Evolutionary conservation across 2,329 filamentous ascomycete species (phyloP).

Genomic region (Huntiella decipiens): DNA sequence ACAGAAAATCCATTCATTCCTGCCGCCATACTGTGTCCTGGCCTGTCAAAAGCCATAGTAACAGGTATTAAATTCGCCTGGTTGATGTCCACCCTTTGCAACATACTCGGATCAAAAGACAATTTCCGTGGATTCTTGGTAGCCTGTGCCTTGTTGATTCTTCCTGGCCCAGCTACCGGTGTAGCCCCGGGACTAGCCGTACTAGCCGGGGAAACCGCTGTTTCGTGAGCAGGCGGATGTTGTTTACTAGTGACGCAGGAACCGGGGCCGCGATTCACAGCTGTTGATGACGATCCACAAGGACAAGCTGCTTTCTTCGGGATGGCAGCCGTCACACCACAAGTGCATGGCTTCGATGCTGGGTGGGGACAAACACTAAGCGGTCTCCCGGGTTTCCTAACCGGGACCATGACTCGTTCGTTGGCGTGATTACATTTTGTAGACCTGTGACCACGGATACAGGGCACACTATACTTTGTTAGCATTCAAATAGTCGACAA

Average conservation of each 20-base stretch:
- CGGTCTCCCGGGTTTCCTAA: slow-evolving; percentile 53
- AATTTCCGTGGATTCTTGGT: slow-evolving; percentile 22
- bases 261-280: not conserved
- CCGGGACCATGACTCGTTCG: slow-evolving; percentile 49
- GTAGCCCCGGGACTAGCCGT: slow-evolving; percentile 10
- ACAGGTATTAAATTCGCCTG: slow-evolving; percentile 28
- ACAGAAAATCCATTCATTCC: too few relatives aligned
- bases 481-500: not conserved
- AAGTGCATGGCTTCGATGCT: slow-evolving; percentile 39
- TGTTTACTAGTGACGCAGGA: not conserved
- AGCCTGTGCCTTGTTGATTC: slow-evolving; percentile 28
- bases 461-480: slow-evolving; percentile 39
- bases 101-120: slow-evolving; percentile 28
- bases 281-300: slow-evolving; percentile 21
- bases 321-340: slow-evolving; percentile 45
- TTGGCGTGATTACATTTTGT: slow-evolving; percentile 53
- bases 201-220: too few relatives aligned
- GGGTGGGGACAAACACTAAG: slow-evolving; percentile 51
- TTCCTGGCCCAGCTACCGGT: slow-evolving; percentile 19
- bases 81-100: slow-evolving; percentile 34
- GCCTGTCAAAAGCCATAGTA: slow-evolving; percentile 3
- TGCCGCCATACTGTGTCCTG: too few relatives aligned
- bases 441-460: slow-evolving; percentile 57
- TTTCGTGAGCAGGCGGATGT: too few relatives aligned
- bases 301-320: slow-evolving; percentile 37